phyloP scores from a whole-genome alignment of 768 basidiomycete species.

The Amanita brunnescens region DNA sequence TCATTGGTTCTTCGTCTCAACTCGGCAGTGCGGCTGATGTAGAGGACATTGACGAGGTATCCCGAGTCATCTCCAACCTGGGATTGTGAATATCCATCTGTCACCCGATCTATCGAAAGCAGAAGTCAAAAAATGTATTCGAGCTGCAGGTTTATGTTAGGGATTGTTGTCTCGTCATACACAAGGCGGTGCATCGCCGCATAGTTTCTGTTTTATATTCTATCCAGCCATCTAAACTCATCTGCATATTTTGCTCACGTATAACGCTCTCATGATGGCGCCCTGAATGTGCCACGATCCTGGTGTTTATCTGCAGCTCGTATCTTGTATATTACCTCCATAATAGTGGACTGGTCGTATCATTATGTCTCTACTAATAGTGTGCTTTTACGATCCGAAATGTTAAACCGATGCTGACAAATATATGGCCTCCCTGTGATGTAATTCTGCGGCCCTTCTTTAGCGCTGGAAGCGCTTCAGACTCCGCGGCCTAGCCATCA shows the following conservation, averaged over 20 bases:
- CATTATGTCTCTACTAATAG: conserved; percentile 52
- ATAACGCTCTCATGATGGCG: conserved; percentile 2
- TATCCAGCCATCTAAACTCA: conserved; percentile 16
- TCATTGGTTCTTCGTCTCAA: conserved; percentile 33
- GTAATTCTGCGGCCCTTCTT: not conserved
- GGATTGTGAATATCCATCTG: conserved; percentile 37
- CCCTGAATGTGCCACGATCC: conserved; percentile 10
- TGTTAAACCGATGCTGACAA: not conserved
- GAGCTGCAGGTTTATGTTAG: conserved; percentile 2
- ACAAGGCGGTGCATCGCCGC: conserved; percentile 2
- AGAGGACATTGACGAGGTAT: conserved; percentile 58
- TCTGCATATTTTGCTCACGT: conserved; percentile 16
- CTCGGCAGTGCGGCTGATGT: conserved; percentile 39
- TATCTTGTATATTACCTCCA: conserved; percentile 36
- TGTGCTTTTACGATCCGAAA: conserved; percentile 22
- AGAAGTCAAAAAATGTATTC: not conserved
- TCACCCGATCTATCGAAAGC: not conserved
- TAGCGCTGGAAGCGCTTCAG: too few relatives aligned
- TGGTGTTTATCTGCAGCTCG: conserved; percentile 24
- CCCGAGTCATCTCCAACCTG: conserved; percentile 70
- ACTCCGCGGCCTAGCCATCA: too few relatives aligned
- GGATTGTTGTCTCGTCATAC: conserved; percentile 7
- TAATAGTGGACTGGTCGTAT: conserved; percentile 52
- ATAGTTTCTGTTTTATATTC: conserved; percentile 5
- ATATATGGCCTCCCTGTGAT: not conserved